Evolutionary conservation across 1,139 yeast genomes (phyloP), one percentile per base, ranked within the genome.

Genomic region (Yamadazyma spencermartinsiae): DNA sequence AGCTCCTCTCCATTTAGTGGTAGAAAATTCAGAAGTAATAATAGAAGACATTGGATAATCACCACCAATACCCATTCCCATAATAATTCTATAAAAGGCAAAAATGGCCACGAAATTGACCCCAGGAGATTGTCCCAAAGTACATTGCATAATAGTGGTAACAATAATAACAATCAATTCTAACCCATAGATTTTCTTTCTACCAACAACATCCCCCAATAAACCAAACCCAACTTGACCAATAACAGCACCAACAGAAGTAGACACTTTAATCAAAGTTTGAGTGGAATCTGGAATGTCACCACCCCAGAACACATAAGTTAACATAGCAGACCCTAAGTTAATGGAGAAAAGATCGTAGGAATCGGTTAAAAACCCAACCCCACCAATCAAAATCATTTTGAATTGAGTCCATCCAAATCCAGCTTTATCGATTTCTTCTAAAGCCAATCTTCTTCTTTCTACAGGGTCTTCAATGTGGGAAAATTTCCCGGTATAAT

Each of bases 31-130:
- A 37, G 95, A 82, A 9, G 95, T 83, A 52, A 86, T 86, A 63
- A 86, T 84, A 31, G 98, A 92, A 31, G 98, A 89, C 66, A 92
- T 80, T 54, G 98, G 98, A 68, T 92, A 92, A 70, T 92, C 98
- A 76, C 98, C 98, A 72, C 98, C 98, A 56, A 92, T 94, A 81
- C 98, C 98, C 55, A 92, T 82, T 72, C 96, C 96, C 87, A 82
- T 82, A 45, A 86, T 58, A 49, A 86, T 80, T 78, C 95, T 82
- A 65, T 80, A 80, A 52, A 83, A 80, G n/a, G 82, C 66, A 48
- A 86, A 72, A 39, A 85, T 72, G 37, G 90, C 95, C 36, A 79
- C 79, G 55, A 86, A 84, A 60, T 73, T 75, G 47, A 86, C 65
- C 45, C 84, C 90, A 23, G 86, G 79, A 19, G 94, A 76, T 6